Evolutionary conservation across 495 filamentous ascomycete genomes (phyloP), one percentile per base, ranked within the genome.

Genomic region (Penicillium cinerascens): DNA sequence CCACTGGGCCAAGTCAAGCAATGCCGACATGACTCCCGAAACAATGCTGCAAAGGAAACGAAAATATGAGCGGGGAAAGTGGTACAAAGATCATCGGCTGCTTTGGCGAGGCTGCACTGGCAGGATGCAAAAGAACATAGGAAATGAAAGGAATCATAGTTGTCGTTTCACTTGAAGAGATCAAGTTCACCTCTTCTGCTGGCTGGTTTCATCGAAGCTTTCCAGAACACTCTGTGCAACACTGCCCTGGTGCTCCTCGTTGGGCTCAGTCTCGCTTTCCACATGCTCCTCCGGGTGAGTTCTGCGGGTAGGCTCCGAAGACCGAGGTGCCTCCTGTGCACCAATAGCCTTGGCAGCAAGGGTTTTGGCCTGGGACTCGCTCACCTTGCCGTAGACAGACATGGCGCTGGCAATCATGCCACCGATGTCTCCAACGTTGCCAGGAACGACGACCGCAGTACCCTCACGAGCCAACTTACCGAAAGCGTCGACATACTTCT

Each of bases 401-500:
- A 98, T 86, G 5, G 91, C 93, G 29, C 87, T 95, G 22, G 95
- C 90, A 73, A 98, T 97, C 95, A 98, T 96, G 26, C 90, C 85
- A 20, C 89, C 87, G 47, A 98, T 87, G 67, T 98, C 93, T n/a
- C 95, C 93, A 33, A 97, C 87, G 68, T 98, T 97, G 0, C 95
- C 93, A 1, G 93, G 93, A 8, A 98, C 92, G 26, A 98, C 88
- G 20, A 97, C 87, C 2, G 91, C 85, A 10, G 93, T 98, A 51
- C 92, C 88, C 76, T 97, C 89, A 70, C 90, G 91, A 33, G 93
- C 93, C 54, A 98, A 72, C 46, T 88, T 88, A 41, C 82, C 87
- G 69, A 96, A 98, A 2, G 93, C 93, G 44, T 96, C 92, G 25
- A 98, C 95, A 58, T 97, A 98, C 69, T 96, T 95, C 83, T 98